Base-by-base conservation (phyloP, 805 yeast genomes). In the Candida sithepensis region DNA sequence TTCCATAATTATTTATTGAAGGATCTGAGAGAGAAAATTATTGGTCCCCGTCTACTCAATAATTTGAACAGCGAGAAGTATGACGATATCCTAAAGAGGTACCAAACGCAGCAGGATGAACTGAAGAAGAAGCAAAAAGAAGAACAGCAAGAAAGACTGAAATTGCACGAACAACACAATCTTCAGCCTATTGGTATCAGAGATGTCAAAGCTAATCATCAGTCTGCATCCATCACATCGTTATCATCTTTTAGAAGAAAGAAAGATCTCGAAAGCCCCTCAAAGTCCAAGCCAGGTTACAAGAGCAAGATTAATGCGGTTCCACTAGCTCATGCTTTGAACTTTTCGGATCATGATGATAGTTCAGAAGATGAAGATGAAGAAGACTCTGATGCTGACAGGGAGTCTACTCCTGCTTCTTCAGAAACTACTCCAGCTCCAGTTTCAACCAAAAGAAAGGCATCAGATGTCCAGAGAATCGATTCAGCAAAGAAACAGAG, bases 11-110 rank as follows among this genome's bases (percentile, higher is more conserved):
- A 82, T 41, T 63, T 89, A 40, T 68, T 81, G 19, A 84, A 84
- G 50, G 96, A 89, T 65, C 77, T 89, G 21, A 73, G 86, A 54
- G 92, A 82, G 57, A 77, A 88, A 50, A 67, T 86, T 3, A 75
- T 88, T 21, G 90, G 86, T 0, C 88, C 94, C 0, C 72, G 75
- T 1, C 77, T 89, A 16, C 70, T 85, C 45, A 82, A 82, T 26
- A 65, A 76, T 18, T 70, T 89, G 53, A 75, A 78, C 47, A 82
- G 81, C 36, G 78, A 76, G 3, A 75, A 74, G 34, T 84, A 77
- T 58, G 85, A 88, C 1, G 76, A 73, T 3, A 60, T 68, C 21
- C 48, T 70, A 44, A 63, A 67, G n/a, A 62, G 73, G 53, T 62
- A 67, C 28, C 55, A 65, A 43, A 50, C 55, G 20, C 65, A 66